These are phyloP conservation scores for Naganishia kalamii DNA, from an alignment of 768 basidiomycete species.

Conservation along the genomic window DNA sequence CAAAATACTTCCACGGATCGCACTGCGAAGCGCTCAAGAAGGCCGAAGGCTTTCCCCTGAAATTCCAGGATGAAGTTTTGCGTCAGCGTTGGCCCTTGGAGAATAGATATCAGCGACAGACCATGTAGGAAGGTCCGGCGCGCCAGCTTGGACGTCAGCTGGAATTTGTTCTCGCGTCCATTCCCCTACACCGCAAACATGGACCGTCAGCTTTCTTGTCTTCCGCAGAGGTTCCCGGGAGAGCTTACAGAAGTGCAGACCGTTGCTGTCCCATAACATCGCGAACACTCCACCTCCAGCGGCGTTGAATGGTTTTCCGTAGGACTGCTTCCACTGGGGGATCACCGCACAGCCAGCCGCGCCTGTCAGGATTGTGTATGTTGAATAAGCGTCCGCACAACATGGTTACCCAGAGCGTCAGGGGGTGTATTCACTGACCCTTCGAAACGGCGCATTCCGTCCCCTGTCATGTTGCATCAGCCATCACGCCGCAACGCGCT, in stretches of 20 bases:
- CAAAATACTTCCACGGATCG: constrained; percentile 39
- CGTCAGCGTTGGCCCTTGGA: neutral
- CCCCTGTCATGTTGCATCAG: constrained; percentile 9
- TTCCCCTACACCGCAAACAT: constrained; percentile 30
- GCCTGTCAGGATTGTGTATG: constrained; percentile 25
- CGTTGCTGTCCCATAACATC: constrained; percentile 77
- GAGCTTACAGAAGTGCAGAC: constrained; percentile 52
- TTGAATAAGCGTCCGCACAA: neutral
- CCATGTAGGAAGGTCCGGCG: neutral
- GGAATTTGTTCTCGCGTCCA: constrained; percentile 42
- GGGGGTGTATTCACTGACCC: constrained; percentile 23
- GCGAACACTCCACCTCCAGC: constrained; percentile 78
- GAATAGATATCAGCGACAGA: neutral
- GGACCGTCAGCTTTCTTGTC: neutral
- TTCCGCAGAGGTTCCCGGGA: neutral
- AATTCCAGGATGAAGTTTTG: neutral
- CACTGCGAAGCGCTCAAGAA: constrained; percentile 39
- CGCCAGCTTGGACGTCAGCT: constrained; percentile 22
- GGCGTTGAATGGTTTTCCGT: constrained; percentile 72
- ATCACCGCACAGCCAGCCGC: constrained; percentile 66
- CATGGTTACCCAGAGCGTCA: neutral
- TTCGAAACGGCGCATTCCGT: constrained; percentile 29
- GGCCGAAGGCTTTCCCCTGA: constrained; percentile 39
- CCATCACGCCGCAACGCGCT: neutral
- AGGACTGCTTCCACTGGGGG: constrained; percentile 75